Evolutionary conservation across 2,329 filamentous ascomycete species (phyloP).

Genomic region (Dactylonectria estremocensis): DNA sequence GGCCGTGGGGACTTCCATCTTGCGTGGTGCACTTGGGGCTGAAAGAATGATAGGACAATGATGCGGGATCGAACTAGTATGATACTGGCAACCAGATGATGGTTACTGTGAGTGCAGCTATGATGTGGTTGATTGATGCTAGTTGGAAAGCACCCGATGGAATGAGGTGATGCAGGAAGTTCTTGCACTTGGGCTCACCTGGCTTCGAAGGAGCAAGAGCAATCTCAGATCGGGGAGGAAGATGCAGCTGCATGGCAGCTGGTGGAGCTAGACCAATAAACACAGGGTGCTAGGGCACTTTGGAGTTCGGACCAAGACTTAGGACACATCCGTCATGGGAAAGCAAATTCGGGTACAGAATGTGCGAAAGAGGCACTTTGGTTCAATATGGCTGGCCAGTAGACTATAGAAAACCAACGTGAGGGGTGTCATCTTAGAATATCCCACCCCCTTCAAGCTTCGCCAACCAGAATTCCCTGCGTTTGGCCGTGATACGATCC

Average conservation of each 20-base stretch:
- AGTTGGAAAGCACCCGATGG: not conserved
- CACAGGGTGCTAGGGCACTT: not conserved
- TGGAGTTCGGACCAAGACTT: not conserved
- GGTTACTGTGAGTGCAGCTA: not conserved
- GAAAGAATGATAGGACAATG: not conserved
- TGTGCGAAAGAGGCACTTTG: no score
- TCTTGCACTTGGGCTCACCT: not conserved
- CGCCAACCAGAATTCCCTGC: constrained; percentile 52
- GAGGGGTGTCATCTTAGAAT: no score
- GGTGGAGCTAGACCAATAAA: not conserved
- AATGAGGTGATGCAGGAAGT: not conserved
- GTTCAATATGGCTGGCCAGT: no score
- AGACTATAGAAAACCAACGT: no score
- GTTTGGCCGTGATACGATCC: constrained; percentile 43
- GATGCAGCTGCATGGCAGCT: not conserved
- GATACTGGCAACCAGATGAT: not conserved
- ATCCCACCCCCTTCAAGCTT: constrained; percentile 33
- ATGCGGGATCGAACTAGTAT: not conserved
- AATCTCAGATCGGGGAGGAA: not conserved
- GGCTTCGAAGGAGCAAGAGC: not conserved
- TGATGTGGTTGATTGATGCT: not conserved
- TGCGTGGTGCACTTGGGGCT: not conserved
- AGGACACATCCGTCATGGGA: no score
- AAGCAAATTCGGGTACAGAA: no score
- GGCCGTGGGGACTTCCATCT: not conserved